A percentile compares a stretch with the other conserved stretches of the same genome.
These are phyloP conservation scores for Maudiozyma turicensis DNA, from an alignment of 805 yeast species.

Conservation along the genomic window DNA sequence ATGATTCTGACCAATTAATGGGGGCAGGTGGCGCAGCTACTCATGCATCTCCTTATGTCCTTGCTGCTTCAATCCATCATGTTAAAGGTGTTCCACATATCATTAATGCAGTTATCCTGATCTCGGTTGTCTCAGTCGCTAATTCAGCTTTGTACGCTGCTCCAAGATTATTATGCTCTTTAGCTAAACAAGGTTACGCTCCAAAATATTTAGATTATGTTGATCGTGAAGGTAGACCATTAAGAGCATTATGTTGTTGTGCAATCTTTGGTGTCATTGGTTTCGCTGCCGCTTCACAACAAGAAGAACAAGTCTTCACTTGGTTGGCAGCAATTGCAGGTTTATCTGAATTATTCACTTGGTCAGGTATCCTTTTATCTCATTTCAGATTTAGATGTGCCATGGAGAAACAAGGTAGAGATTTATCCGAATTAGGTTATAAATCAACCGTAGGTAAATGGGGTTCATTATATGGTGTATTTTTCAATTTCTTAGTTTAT, in stretches of 20 bases:
- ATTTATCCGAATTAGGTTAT: slow-evolving; percentile 40
- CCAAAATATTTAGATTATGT: slow-evolving; percentile 45
- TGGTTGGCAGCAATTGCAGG: slow-evolving; percentile 57
- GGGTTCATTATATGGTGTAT: slow-evolving; percentile 43
- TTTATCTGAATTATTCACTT: slow-evolving; percentile 49
- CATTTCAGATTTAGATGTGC: slow-evolving; percentile 50
- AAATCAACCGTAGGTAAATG: slow-evolving; percentile 37
- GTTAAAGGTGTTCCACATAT: slow-evolving; percentile 59
- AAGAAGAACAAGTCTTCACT: slow-evolving; percentile 44
- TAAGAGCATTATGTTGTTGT: slow-evolving; percentile 42
- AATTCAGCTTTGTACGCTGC: slow-evolving; percentile 66
- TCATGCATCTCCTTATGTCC: slow-evolving; percentile 64
- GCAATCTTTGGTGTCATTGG: slow-evolving; percentile 49
- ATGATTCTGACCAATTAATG: slow-evolving; percentile 39
- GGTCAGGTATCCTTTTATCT: slow-evolving; percentile 45
- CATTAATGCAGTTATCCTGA: slow-evolving; percentile 63
- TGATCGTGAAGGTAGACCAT: slow-evolving; percentile 52
- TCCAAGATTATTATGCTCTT: slow-evolving; percentile 58
- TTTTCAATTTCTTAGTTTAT: slow-evolving; percentile 41
- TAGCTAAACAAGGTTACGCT: slow-evolving; percentile 66
- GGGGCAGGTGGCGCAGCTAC: slow-evolving; percentile 44
- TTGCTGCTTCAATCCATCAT: slow-evolving; percentile 55
- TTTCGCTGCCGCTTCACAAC: slow-evolving; percentile 47
- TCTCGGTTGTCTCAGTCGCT: slow-evolving; percentile 69
- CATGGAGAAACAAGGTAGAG: slow-evolving; percentile 40